phyloP scores from a whole-genome alignment of 768 basidiomycete species.

The Agaricus sinodeliciosus region DNA sequence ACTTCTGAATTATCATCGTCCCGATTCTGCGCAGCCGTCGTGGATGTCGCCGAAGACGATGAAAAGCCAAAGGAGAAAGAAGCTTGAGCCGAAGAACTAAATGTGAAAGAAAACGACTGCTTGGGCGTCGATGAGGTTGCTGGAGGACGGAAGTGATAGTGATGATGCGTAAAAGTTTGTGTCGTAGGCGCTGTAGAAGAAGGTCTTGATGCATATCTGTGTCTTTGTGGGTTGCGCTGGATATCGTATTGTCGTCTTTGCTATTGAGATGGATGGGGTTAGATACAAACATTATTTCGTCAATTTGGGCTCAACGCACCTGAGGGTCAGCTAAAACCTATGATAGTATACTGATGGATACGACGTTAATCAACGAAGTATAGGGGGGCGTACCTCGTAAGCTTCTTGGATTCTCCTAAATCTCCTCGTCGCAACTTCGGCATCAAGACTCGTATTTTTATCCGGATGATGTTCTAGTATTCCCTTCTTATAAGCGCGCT shows the following conservation, averaged over 20 bases:
- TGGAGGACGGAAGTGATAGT: not conserved
- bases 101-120: slow-evolving; percentile 4
- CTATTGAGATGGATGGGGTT: not conserved
- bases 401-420: slow-evolving; percentile 72
- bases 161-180: not conserved
- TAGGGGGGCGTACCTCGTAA: slow-evolving; percentile 47
- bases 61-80: not conserved
- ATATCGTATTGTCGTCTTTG: slow-evolving; percentile 4
- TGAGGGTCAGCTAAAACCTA: not conserved
- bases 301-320: not conserved
- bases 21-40: not conserved
- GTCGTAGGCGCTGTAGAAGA: too few species aligned
- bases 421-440: slow-evolving; percentile 58
- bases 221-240: too few species aligned
- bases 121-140: not conserved
- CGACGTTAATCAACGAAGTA: not conserved
- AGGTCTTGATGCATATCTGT: too few species aligned
- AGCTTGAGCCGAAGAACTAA: not conserved
- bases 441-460: slow-evolving; percentile 56
- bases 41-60: not conserved
- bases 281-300: too few species aligned
- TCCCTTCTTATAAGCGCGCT: slow-evolving; percentile 60
- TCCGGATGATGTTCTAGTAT: slow-evolving; percentile 64
- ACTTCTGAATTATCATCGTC: not conserved
- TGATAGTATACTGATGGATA: not conserved